These are phyloP conservation scores for Penicillium turbatum DNA, from an alignment of 495 filamentous ascomycete genomes.

Conservation along the genomic window DNA sequence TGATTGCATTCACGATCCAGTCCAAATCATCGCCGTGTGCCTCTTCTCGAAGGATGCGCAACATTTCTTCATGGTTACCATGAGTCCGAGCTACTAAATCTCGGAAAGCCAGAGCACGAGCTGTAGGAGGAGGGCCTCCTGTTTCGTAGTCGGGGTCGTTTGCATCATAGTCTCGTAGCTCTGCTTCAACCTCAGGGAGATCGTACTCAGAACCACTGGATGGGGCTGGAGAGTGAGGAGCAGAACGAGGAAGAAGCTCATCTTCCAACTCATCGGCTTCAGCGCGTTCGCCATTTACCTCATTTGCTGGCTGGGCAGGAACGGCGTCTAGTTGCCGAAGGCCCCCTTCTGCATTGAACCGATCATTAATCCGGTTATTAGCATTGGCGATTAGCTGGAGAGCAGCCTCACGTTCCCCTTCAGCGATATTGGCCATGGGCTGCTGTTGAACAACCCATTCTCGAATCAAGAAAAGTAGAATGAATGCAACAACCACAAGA, in stretches of 20 bases:
- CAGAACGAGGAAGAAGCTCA: constrained; percentile 6
- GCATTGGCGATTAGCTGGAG: constrained; percentile 40
- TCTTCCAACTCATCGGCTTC: constrained; percentile 19
- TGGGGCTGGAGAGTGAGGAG: constrained; percentile 20
- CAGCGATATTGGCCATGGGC: constrained; percentile 60
- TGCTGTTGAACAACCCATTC: constrained; percentile 99
- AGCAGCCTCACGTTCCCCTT: constrained; percentile 49
- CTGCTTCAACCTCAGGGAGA: constrained; percentile 9
- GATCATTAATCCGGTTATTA: constrained; percentile 31
- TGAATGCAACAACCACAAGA: constrained; percentile 84
- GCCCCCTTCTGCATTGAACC: constrained; percentile 9
- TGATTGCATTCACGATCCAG: constrained; percentile 43
- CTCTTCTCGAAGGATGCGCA: constrained; percentile 59
- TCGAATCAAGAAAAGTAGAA: constrained; percentile 89
- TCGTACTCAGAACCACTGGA: constrained; percentile 25
- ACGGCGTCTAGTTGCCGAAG: constrained; percentile 3
- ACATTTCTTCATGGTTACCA: constrained; percentile 55
- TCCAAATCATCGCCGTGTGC: constrained; percentile 52
- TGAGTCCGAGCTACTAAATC: constrained; percentile 50
- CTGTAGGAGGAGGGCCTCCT: background rate
- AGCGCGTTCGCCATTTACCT: constrained; percentile 6
- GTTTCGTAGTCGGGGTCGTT: background rate
- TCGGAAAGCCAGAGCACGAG: constrained; percentile 44
- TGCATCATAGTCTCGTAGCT: background rate
- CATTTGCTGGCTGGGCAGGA: constrained; percentile 9